Evolutionary conservation across 176 grass and related monocot species (phyloP).

Genomic region (Leersia perrieri): DNA sequence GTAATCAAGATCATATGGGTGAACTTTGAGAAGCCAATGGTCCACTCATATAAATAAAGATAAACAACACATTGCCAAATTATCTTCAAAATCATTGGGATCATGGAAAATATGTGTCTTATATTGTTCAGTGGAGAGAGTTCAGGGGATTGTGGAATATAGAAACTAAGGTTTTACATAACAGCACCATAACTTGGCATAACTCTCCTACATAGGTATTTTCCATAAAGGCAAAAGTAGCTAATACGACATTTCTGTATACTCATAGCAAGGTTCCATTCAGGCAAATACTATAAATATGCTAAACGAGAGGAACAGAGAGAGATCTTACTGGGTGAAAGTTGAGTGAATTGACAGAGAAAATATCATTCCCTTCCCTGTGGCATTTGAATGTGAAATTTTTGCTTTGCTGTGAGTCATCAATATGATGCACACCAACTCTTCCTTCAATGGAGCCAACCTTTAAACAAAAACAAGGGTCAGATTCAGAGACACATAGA

Average conservation of each 20-base stretch:
- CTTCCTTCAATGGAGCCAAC: slow-evolving; percentile 95
- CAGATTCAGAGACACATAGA: slow-evolving; percentile 16
- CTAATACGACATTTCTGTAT: neutral
- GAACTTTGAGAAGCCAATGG: neutral
- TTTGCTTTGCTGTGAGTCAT: slow-evolving; percentile 87
- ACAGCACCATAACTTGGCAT: slow-evolving; percentile 1
- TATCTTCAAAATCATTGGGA: neutral
- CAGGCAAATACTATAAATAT: neutral
- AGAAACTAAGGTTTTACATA: neutral
- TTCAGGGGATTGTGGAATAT: neutral
- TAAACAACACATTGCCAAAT: no score
- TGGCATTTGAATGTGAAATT: slow-evolving; percentile 99
- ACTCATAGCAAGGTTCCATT: neutral
- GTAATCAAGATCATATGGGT: neutral
- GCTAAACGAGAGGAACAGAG: neutral
- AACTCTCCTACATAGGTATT: neutral
- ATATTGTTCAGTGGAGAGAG: neutral
- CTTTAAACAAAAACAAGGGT: slow-evolving; percentile 47
- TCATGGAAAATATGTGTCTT: neutral
- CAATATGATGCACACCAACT: slow-evolving; percentile 94
- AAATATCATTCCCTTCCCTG: slow-evolving; percentile 92
- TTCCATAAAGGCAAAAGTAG: neutral
- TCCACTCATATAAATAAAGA: neutral
- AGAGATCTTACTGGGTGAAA: slow-evolving; percentile 88
- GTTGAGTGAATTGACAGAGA: slow-evolving; percentile 90